These are phyloP conservation scores for Xylariaceae sp. DNA, from an alignment of 2,329 filamentous ascomycete genomes.

Conservation along the genomic window DNA sequence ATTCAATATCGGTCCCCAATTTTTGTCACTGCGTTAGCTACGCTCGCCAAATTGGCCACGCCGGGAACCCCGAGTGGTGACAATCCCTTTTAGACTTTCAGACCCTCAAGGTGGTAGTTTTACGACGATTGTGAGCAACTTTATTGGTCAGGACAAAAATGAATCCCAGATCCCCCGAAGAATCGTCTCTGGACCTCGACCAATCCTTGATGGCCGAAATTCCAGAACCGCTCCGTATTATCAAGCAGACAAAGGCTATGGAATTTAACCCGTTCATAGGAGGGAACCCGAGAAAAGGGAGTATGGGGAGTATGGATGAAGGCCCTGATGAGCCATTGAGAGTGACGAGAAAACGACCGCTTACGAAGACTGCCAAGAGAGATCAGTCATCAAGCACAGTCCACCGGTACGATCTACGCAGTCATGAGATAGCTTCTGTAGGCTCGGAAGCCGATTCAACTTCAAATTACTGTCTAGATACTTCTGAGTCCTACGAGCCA, in stretches of 20 bases:
- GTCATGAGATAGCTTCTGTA: constrained; percentile 17
- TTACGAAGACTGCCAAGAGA: no score
- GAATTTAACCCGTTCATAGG: constrained; percentile 18
- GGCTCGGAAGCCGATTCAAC: constrained; percentile 13
- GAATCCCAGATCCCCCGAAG: constrained; percentile 8
- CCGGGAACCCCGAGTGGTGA: neutral
- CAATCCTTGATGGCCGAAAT: constrained; percentile 15
- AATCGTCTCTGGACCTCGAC: constrained; percentile 10
- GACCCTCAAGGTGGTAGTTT: constrained; percentile 13
- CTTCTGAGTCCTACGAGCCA: constrained; percentile 9
- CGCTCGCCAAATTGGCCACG: constrained; percentile 1
- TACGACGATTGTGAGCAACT: constrained; percentile 24
- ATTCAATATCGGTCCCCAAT: constrained; percentile 19
- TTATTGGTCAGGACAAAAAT: constrained; percentile 21
- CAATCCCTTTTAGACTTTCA: neutral
- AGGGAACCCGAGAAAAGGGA: constrained; percentile 21
- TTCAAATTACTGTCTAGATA: constrained; percentile 8
- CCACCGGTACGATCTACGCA: constrained; percentile 14
- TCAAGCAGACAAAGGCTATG: constrained; percentile 25
- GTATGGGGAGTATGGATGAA: constrained; percentile 20
- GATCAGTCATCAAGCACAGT: no score
- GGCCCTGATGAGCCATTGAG: constrained; percentile 24
- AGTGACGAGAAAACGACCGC: constrained; percentile 25
- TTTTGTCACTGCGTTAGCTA: neutral
- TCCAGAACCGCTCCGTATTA: constrained; percentile 26